These are phyloP conservation scores for Colletotrichum neosansevieriae DNA, from an alignment of 2,329 filamentous ascomycete species.

Conservation along the genomic window DNA sequence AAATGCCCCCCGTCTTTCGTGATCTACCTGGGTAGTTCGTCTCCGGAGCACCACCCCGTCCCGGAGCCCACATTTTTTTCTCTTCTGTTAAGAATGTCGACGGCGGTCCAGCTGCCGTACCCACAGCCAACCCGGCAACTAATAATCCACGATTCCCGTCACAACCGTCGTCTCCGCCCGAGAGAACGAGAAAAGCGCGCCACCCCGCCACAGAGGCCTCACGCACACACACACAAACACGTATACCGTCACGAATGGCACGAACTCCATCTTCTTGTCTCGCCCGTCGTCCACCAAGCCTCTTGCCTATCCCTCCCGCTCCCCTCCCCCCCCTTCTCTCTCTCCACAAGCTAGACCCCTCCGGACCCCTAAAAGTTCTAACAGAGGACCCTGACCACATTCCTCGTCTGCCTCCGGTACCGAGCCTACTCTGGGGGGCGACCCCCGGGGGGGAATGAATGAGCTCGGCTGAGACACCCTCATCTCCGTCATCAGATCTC, in stretches of 20 bases:
- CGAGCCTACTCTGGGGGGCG: no score
- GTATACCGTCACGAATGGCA: no score
- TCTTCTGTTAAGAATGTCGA: background rate
- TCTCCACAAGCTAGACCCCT: background rate
- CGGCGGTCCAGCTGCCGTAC: background rate
- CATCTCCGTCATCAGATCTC: constrained; percentile 7
- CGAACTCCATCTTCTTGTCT: background rate
- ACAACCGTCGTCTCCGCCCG: no score
- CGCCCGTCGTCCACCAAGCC: background rate
- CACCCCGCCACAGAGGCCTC: no score
- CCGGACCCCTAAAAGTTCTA: background rate
- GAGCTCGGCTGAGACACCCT: background rate
- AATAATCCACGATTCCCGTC: no score
- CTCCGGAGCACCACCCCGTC: background rate
- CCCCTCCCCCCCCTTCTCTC: no score
- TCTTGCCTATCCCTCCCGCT: no score
- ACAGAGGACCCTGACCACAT: background rate
- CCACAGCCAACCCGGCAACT: no score
- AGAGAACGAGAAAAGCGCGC: no score
- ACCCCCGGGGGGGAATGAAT: background rate
- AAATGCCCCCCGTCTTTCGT: background rate
- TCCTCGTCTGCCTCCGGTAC: no score
- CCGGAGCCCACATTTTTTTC: background rate
- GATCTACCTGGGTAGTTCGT: background rate
- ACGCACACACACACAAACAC: no score